These are phyloP conservation scores for Aureobasidium melanogenum DNA, from an alignment of 2,329 filamentous ascomycete genomes.

Conservation along the genomic window DNA sequence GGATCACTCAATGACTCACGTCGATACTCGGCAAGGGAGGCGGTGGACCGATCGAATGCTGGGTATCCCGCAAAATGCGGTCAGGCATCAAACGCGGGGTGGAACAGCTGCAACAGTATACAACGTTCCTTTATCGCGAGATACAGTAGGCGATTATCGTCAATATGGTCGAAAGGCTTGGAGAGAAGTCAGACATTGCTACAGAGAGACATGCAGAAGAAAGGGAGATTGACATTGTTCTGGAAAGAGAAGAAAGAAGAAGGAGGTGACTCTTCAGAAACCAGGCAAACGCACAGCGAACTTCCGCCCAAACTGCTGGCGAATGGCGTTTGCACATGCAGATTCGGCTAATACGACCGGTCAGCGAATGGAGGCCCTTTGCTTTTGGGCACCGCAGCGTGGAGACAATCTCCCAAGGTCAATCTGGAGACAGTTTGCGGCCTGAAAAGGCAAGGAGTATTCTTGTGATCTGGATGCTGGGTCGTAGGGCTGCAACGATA, in stretches of 20 bases:
- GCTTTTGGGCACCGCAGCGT: background rate
- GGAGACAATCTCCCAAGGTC: background rate
- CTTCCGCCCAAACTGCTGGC: slow-evolving; percentile 10
- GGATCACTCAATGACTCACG: background rate
- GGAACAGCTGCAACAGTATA: background rate
- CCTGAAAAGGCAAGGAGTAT: background rate
- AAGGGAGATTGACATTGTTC: background rate
- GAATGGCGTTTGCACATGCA: slow-evolving; percentile 13
- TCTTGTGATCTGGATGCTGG: background rate
- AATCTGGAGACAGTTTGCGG: background rate
- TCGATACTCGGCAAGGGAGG: background rate
- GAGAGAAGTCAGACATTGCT: slow-evolving; percentile 8
- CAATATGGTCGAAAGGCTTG: background rate
- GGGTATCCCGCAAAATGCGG: background rate
- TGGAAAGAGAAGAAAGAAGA: background rate
- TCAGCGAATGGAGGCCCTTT: background rate
- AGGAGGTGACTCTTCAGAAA: slow-evolving; percentile 6
- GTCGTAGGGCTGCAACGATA: slow-evolving; percentile 8
- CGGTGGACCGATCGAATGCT: slow-evolving; percentile 3
- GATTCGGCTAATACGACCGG: slow-evolving; percentile 12
- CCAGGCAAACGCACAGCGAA: slow-evolving; percentile 12
- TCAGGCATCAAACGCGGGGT: slow-evolving; percentile 10
- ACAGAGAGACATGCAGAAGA: slow-evolving; percentile 6
- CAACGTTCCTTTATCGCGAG: background rate
- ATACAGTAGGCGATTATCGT: background rate